Evolutionary conservation across 2,329 filamentous ascomycete genomes (phyloP), one percentile per base, ranked within the genome.

Genomic region (Ophiobolus disseminans): DNA sequence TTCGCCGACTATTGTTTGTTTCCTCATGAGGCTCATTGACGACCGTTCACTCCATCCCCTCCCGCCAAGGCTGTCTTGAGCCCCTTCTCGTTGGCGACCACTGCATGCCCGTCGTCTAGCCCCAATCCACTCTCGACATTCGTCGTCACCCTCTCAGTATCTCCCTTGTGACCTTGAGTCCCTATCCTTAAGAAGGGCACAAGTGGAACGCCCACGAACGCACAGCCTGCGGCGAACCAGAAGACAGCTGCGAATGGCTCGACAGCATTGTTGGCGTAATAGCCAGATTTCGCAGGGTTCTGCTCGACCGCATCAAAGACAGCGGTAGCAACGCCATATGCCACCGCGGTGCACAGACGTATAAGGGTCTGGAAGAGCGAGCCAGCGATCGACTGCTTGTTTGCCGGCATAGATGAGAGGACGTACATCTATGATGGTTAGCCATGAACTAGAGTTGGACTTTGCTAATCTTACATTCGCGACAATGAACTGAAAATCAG

Each of bases 401-500:
- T 75, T 1, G 75, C 68, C 0, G 85, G 84, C 42, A 89, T 79
- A 0, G 82, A 83, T 3, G 83, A 85, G 77, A 88, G 83, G 44
- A 89, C 85, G 55, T 88, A 89, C 80, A 89, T 86, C 79, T 86
- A 50, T 2, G 6, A 5, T 17, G 3, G 20, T 56, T 17, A 52
- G 45, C 17, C 4, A 45, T 6, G 57, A 32, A 41, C 8, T 2
- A n/a, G n/a, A 26, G n/a, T 9, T 8, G 17, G 16, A 11, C 2
- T 6, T 17, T 10, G 5, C 25, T 19, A 16, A 2, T 72, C 80
- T 58, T 65, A 85, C 82, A 59, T 89, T 89, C 3, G 83, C 81
- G 17, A 89, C 86, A 50, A 88, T 87, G 68, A 88, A 89, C 48
- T 88, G 82, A 25, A 89, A 81, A 62, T 89, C 87, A 0, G 85